Percentiles rank a stretch among this genome's conserved stretches.
Evolutionary conservation across 805 yeast genomes (phyloP).

Genomic region (Yamadazyma tumulicola): DNA sequence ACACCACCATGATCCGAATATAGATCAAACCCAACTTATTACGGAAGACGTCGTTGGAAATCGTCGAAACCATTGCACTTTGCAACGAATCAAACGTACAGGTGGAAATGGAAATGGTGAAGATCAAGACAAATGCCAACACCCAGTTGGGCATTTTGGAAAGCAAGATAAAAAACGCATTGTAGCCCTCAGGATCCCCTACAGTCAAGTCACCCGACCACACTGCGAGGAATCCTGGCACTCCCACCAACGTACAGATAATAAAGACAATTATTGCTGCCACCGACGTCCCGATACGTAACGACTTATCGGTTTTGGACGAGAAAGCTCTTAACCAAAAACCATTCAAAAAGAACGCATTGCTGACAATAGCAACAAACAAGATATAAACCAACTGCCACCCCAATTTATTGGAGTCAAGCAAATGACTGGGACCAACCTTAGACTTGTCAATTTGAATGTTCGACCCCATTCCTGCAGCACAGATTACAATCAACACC

Average conservation of each 20-base stretch:
- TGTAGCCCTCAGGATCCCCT: conserved; percentile 53
- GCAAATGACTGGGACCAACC: conserved; percentile 62
- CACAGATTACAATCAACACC: conserved; percentile 62
- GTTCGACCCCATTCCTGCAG: conserved; percentile 75
- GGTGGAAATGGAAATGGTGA: conserved; percentile 70
- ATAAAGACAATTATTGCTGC: conserved; percentile 66
- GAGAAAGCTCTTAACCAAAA: conserved; percentile 96
- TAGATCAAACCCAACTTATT: conserved; percentile 67
- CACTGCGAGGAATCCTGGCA: conserved; percentile 83
- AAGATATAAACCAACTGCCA: conserved; percentile 88
- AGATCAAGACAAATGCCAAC: conserved; percentile 75
- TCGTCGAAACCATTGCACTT: conserved; percentile 82
- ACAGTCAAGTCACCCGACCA: conserved; percentile 74
- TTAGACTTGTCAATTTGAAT: conserved; percentile 60
- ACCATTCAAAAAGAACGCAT: conserved; percentile 86
- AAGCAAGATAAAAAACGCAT: conserved; percentile 71
- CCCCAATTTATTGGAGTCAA: conserved; percentile 68
- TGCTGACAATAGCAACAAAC: conserved; percentile 82
- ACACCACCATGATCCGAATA: conserved; percentile 65
- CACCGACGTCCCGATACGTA: conserved; percentile 68
- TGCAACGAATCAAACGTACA: conserved; percentile 89
- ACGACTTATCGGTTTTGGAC: conserved; percentile 69
- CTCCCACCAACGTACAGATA: conserved; percentile 70
- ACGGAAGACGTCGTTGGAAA: conserved; percentile 86
- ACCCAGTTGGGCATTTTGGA: conserved; percentile 81